Base-by-base conservation (phyloP, 2,329 filamentous ascomycete species). In the Beauveria rudraprayagi region DNA sequence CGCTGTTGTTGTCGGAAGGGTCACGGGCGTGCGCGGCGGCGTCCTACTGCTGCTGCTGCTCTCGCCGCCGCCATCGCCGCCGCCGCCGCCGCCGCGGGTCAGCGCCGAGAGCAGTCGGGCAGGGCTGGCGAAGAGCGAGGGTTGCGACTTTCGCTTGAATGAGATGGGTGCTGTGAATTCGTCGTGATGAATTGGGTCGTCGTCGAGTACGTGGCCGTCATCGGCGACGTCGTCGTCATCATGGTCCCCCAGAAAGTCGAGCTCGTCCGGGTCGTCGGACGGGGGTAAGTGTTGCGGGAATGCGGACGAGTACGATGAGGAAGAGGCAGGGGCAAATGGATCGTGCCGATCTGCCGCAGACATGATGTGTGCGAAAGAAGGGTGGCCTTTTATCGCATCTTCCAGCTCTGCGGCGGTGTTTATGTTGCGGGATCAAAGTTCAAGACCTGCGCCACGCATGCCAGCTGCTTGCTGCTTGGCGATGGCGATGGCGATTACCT, bases 81-180 rank as follows among this genome's bases (percentile, higher is more conserved):
- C 50, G 9, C 63, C 60, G 55, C 67, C 59, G 55, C 67, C 67
- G 57, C 72, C 71, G 60, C 76, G 75, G 4, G 78, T 76, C 61
- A 84, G 67, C 34, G 76, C 74, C n/a, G 78, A 79, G 61, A 84
- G 67, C 63, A 84, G 70, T 30, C 80, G 77, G 37, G 73, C 72
- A 5, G 81, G 75, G 34, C 74, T 74, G 1, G 80, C 78, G 61
- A 79, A 75, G 58, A 76, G 69, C 30, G 75, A 75, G 48, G 77
- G 74, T 63, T 80, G 87, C 66, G 84, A 81, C 65, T 84, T 87
- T 69, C 88, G 85, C 77, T 90, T 91, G 76, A 91, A 91, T 40
- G 87, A 88, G 58, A 89, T 74, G 30, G 80, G 77, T 53, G 82
- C 77, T 60, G 75, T 73, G 40, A 82, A 69, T 48, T 78, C 75